These are phyloP conservation scores for Omphalotus olearius DNA, from an alignment of 1,284 basidiomycete species.

Conservation along the genomic window DNA sequence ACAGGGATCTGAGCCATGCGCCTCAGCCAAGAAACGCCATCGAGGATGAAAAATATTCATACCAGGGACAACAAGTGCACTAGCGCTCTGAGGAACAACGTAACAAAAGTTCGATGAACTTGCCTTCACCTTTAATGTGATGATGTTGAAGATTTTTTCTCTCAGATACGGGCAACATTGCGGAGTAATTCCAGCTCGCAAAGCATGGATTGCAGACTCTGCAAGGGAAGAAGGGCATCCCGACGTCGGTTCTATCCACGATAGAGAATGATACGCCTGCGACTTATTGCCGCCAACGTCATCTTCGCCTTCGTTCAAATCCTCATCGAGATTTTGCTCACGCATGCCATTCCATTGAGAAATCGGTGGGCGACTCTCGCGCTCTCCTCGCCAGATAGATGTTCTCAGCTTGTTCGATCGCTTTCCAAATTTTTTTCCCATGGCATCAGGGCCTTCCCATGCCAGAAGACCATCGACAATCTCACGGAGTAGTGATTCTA, in stretches of 20 bases:
- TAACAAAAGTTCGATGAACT: conserved; percentile 24
- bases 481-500: conserved; percentile 20
- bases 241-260: conserved; percentile 34
- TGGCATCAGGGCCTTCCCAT: conserved; percentile 23
- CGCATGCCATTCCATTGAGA: conserved; percentile 24
- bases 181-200: conserved; percentile 37
- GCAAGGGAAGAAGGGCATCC: conserved; percentile 37
- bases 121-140: conserved; percentile 25
- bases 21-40: background rate
- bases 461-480: conserved; percentile 23
- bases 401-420: conserved; percentile 27
- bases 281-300: background rate
- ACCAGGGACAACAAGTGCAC: conserved; percentile 41
- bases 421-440: conserved; percentile 27
- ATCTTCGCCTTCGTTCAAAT: conserved; percentile 14
- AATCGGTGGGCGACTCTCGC: conserved; percentile 25
- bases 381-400: conserved; percentile 28
- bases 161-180: conserved; percentile 26
- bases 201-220: conserved; percentile 32
- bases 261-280: conserved; percentile 17
- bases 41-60: conserved; percentile 6
- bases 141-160: conserved; percentile 31
- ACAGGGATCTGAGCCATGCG: conserved; percentile 27
- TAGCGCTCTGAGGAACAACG: conserved; percentile 30
- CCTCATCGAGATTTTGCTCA: conserved; percentile 21